Evolutionary conservation across 1,284 basidiomycete species (phyloP), one percentile per base, ranked within the genome.

Genomic region (Exsudoporus floridanus): DNA sequence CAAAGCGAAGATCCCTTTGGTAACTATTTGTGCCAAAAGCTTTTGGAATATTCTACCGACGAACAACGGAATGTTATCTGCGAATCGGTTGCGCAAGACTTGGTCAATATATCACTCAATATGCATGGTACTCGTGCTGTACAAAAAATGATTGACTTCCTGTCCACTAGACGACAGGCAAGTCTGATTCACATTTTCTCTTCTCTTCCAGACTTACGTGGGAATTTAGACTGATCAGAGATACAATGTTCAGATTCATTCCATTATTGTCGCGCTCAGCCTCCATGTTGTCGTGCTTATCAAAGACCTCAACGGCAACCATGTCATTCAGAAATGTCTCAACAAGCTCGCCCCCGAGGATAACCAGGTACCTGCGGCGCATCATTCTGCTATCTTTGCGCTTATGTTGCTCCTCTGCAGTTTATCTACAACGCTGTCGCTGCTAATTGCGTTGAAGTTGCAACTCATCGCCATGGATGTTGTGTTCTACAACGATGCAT

Each of bases 361-460:
- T 73, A 99, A 99, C 73, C 95, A 98, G 82, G 90, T 88, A 67
- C 25, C 67, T 61, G 47, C 18, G n/a, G 12, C 35, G 38, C 46
- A 39, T 27, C 18, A 2, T 25, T 53, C 19, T 31, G 14, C n/a
- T 23, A 33, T 23, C 6, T 25, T 25, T 21, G 9, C 23, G 44
- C 46, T 53, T 49, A 61, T 52, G 51, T 27, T 13, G 42, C 9
- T 36, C 18, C 19, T 25, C 28, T 27, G 34, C 47, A 94, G 87
- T 99, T 99, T 76, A 99, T 99, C 67, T 99, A 99, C 77, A 98
- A 99, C 65, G 97, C 97, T 50, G 97, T 99, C 37, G 97, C 97
- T 30, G 91, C 93, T 31, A 97, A 99, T 75, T 98, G 97, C 64
- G 94, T 99, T 50, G 97, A 99, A 74, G 97, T 99, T 54, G 97